phyloP scores from a whole-genome alignment of 352 stramenopile species.

The Phytophthora aleatoria region DNA sequence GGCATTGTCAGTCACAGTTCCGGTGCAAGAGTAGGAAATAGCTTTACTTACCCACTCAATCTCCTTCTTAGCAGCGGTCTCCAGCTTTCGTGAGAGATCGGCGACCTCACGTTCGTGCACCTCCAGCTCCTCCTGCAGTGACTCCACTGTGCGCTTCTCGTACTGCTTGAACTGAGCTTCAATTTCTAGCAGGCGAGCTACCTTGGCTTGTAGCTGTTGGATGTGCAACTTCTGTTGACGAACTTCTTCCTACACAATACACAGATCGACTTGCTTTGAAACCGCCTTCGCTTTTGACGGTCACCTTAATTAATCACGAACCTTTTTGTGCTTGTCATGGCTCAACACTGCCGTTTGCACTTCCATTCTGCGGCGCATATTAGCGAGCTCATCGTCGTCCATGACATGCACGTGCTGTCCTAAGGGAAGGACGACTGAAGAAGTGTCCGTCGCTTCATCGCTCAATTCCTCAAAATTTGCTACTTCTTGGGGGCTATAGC shows the following conservation, averaged over 20 bases:
- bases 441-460: not conserved
- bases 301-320: slow-evolving; percentile 2
- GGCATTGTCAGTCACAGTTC: no score
- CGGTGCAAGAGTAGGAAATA: no score
- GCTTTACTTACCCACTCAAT: not conserved
- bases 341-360: slow-evolving; percentile 11
- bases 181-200: slow-evolving; percentile 13
- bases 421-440: not conserved
- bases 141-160: slow-evolving; percentile 17
- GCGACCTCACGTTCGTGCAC: not conserved
- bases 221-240: slow-evolving; percentile 11
- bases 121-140: slow-evolving; percentile 9
- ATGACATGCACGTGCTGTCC: slow-evolving; percentile 14
- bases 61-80: not conserved
- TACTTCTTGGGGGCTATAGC: not conserved
- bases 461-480: not conserved
- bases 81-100: not conserved
- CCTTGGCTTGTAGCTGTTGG: slow-evolving; percentile 18
- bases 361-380: slow-evolving; percentile 14
- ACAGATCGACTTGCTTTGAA: not conserved
- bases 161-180: slow-evolving; percentile 17
- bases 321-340: slow-evolving; percentile 28
- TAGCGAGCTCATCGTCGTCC: slow-evolving; percentile 4
- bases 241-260: slow-evolving; percentile 14
- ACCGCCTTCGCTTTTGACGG: not conserved